Percentiles rank a stretch among this genome's conserved stretches.
phyloP scores from a whole-genome alignment of 2,329 filamentous ascomycete genomes.

The Ceratocystis ficicola region DNA sequence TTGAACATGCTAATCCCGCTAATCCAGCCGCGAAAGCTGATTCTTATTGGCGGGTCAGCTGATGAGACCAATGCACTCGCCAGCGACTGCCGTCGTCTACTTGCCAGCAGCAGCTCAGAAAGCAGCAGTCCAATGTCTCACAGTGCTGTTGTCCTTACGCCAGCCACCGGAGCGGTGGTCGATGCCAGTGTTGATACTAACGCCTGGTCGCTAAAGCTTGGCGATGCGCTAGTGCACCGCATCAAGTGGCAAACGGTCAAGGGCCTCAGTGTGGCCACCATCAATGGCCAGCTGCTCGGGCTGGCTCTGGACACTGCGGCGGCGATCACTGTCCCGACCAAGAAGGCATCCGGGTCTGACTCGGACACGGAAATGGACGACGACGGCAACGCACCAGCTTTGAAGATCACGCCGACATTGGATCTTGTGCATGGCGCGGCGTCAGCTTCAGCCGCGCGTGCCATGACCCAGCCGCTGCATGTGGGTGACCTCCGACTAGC shows the following conservation, averaged over 20 bases:
- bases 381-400: constrained; percentile 23
- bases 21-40: constrained; percentile 86
- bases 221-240: constrained; percentile 69
- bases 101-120: constrained; percentile 38
- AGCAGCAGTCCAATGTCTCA: constrained; percentile 21
- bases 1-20: constrained; percentile 89
- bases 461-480: constrained; percentile 72
- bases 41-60: constrained; percentile 70
- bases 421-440: constrained; percentile 53
- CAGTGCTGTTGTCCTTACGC: constrained; percentile 69
- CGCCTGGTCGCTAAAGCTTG: constrained; percentile 88
- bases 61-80: constrained; percentile 71
- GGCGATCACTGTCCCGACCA: constrained; percentile 19
- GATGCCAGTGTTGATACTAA: constrained; percentile 96
- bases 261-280: constrained; percentile 79
- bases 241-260: constrained; percentile 92
- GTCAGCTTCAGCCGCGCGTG: constrained; percentile 48
- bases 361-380: constrained; percentile 21
- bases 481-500: constrained; percentile 86
- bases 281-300: constrained; percentile 57
- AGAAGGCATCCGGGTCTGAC: constrained; percentile 20
- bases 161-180: constrained; percentile 57
- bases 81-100: constrained; percentile 61
- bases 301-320: constrained; percentile 27
- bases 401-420: constrained; percentile 36